Evolutionary conservation across 352 stramenopile genomes (phyloP).

Genomic region (Phytophthora fragariae): DNA sequence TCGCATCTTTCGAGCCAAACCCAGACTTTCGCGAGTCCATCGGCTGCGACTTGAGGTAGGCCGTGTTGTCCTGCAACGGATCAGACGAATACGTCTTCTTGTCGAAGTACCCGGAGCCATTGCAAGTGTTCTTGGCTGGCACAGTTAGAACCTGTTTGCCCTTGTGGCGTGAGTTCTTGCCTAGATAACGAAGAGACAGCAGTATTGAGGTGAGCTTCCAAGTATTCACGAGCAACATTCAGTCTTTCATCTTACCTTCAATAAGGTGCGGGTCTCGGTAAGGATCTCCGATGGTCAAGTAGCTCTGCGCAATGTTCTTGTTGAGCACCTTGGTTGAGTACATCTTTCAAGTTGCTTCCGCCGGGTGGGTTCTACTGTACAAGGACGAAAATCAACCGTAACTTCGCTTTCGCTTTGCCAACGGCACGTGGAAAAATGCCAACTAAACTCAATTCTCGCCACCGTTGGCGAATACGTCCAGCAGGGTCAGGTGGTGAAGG

Average conservation of each 20-base stretch:
- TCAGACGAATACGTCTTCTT: slow-evolving; percentile 89
- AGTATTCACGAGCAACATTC: neutral
- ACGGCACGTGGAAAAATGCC: slow-evolving; percentile 15
- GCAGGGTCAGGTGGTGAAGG: slow-evolving; percentile 24
- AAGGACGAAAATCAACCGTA: slow-evolving; percentile 17
- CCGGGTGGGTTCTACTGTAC: slow-evolving; percentile 4
- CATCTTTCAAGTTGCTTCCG: slow-evolving; percentile 43
- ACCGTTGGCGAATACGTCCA: neutral
- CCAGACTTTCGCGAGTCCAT: slow-evolving; percentile 89
- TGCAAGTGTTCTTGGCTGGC: slow-evolving; percentile 78
- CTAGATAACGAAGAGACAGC: slow-evolving; percentile 22
- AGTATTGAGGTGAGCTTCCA: neutral
- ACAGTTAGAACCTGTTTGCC: slow-evolving; percentile 80
- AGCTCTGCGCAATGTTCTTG: slow-evolving; percentile 85
- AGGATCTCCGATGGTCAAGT: slow-evolving; percentile 80
- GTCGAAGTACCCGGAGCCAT: slow-evolving; percentile 87
- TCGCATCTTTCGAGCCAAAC: slow-evolving; percentile 92
- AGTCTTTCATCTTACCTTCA: slow-evolving; percentile 40
- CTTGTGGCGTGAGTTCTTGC: slow-evolving; percentile 77
- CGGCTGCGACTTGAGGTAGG: slow-evolving; percentile 90
- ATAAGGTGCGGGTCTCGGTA: slow-evolving; percentile 79
- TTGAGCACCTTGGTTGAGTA: slow-evolving; percentile 85
- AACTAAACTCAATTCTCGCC: neutral
- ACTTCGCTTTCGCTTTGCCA: slow-evolving; percentile 4
- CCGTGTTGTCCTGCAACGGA: slow-evolving; percentile 86